Evolutionary conservation across 1,284 basidiomycete genomes (phyloP).

Genomic region (Melampsora larici-populina): DNA sequence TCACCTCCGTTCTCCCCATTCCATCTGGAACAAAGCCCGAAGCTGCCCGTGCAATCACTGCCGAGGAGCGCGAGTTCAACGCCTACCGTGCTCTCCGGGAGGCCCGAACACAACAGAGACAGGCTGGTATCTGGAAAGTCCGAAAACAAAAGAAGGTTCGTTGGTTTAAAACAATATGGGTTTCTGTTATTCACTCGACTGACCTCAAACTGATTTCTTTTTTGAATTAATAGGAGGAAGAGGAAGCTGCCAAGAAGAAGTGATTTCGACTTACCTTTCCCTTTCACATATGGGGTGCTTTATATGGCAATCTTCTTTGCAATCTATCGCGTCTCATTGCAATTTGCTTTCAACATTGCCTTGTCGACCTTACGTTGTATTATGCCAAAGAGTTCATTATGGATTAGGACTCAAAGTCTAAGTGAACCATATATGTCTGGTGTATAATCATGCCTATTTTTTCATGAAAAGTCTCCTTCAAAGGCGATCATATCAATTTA

Average conservation of each 20-base stretch:
- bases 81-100: constrained; percentile 79
- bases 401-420: not conserved
- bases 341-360: not conserved
- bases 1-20: constrained; percentile 57
- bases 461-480: no score
- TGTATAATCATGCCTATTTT: no score
- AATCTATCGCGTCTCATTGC: not conserved
- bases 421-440: no score
- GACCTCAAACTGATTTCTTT: not conserved
- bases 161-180: constrained; percentile 39
- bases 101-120: constrained; percentile 76
- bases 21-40: constrained; percentile 66
- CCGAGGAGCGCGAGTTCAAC: constrained; percentile 82
- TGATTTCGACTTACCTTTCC: not conserved
- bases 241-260: constrained; percentile 40
- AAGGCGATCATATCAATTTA: no score
- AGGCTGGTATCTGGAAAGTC: constrained; percentile 81
- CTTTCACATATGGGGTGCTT: not conserved
- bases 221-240: constrained; percentile 19
- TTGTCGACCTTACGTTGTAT: not conserved
- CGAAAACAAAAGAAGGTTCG: constrained; percentile 66
- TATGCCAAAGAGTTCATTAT: not conserved
- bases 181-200: not conserved
- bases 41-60: constrained; percentile 86
- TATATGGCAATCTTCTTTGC: not conserved